Evolutionary conservation across 1,284 basidiomycete species (phyloP), one percentile per base, ranked within the genome.

Genomic region (Sphagnurus paluster): DNA sequence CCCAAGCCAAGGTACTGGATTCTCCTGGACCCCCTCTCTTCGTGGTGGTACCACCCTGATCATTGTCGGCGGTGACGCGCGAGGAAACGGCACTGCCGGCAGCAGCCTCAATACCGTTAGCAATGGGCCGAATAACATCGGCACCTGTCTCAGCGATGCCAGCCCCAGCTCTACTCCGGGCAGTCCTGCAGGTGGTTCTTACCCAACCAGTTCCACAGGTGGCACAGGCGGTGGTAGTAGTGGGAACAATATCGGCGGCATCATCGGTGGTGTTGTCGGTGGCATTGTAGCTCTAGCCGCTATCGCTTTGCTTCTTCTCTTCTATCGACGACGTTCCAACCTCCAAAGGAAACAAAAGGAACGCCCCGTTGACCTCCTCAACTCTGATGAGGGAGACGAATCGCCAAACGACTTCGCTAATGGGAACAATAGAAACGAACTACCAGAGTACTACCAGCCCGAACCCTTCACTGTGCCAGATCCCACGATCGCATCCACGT

Each of bases 131-230:
- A 61, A 69, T 44, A 72, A 72, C 42, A 69, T 74, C 50, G 67
- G 60, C 26, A 72, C 67, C 2, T 90, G 88, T 57, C 60, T 90
- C 42, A 77, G 70, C 41, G 57, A 63, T 33, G 62, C 53, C 19
- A 86, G 84, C 30, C 89, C 89, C 0, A 87, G 83, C 28, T 87
- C 86, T 1, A 91, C 88, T 0, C 74, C 83, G 6, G 88, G 84
- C 0, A 70, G 68, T 40, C 85, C 87, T 4, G 88, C 88, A n/a
- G 88, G 88, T 28, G 86, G 85, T 0, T 70, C 70, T 36, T 86
- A 86, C 60, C 80, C 86, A 0, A 88, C 86, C 0, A 75, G 71
- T 38, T 67, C 70, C 11, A 58, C 50, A 39, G 64, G 66, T 17
- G 57, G 63, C 8, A 55, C 43, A 7, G 49, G 45, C 21, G 52